Conservation (phyloP, 2,329 filamentous ascomycete genomes). For the Ophiostoma novo-ulmi region DNA sequence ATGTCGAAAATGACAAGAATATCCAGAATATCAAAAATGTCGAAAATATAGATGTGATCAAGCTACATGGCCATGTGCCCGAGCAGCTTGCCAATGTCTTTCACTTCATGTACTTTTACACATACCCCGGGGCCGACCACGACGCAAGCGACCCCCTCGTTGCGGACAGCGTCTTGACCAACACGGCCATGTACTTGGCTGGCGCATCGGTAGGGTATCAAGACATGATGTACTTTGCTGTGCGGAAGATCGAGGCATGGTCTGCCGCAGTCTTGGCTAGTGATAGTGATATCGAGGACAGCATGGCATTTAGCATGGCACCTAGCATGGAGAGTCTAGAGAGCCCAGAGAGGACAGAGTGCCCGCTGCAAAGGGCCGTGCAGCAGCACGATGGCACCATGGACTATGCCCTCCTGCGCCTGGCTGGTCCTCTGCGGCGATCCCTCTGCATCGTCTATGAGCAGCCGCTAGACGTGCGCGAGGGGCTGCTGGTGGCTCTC, state of each 20-base stretch:
- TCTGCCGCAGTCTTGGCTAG: not conserved
- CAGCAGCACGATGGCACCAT: not conserved
- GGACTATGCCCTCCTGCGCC: slow-evolving; percentile 25
- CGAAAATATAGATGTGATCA: slow-evolving; percentile 9
- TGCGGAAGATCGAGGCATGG: slow-evolving; percentile 42
- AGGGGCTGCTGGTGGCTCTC: slow-evolving; percentile 25
- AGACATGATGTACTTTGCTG: slow-evolving; percentile 36
- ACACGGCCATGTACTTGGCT: slow-evolving; percentile 31
- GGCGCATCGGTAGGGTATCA: slow-evolving; percentile 29
- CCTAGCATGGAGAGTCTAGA: too few species aligned
- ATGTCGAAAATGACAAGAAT: not conserved
- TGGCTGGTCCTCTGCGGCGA: slow-evolving; percentile 29
- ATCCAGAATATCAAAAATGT: not conserved
- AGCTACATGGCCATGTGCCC: slow-evolving; percentile 25
- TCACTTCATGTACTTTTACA: slow-evolving; percentile 32
- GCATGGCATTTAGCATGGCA: too few species aligned
- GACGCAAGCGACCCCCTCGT: slow-evolving; percentile 24
- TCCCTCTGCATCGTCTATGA: slow-evolving; percentile 30
- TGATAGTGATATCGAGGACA: not conserved
- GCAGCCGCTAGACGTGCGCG: slow-evolving; percentile 26
- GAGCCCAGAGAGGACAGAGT: too few species aligned
- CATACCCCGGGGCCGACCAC: slow-evolving; percentile 26
- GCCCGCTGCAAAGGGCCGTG: not conserved
- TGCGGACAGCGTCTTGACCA: slow-evolving; percentile 27
- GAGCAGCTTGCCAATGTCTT: slow-evolving; percentile 29